Percentiles rank a stretch among this genome's conserved stretches.
Conservation (phyloP, 2,329 filamentous ascomycete genomes). For the Diaporthe sp. region DNA sequence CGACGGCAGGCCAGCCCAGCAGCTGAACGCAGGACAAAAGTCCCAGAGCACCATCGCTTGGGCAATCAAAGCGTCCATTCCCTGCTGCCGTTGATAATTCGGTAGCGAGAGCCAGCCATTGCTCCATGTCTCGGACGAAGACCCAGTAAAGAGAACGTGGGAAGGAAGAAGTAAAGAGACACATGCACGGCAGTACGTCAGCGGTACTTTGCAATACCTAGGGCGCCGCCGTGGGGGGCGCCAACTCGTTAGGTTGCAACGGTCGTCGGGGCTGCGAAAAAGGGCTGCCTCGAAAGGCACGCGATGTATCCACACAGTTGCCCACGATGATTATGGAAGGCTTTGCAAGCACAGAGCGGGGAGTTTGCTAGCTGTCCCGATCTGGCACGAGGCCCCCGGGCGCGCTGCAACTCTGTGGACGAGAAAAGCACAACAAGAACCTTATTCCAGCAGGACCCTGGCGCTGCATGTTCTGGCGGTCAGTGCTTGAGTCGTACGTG, state of each 20-base stretch:
- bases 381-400: conserved; percentile 26
- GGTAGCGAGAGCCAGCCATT: conserved; percentile 26
- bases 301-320: conserved; percentile 27
- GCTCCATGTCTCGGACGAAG: conserved; percentile 27
- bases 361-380: conserved; percentile 29
- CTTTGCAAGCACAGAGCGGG: conserved; percentile 30
- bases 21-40: conserved; percentile 22
- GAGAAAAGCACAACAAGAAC: conserved; percentile 26
- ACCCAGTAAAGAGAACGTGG: conserved; percentile 21
- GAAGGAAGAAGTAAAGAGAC: not conserved
- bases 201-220: not conserved
- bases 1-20: not conserved
- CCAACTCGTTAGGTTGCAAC: conserved; percentile 33
- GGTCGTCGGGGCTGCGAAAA: conserved; percentile 2
- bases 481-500: conserved; percentile 33
- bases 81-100: not conserved
- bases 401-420: conserved; percentile 15
- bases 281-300: conserved; percentile 4
- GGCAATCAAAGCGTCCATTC: conserved; percentile 5
- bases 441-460: conserved; percentile 34
- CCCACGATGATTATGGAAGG: conserved; percentile 22
- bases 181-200: conserved; percentile 10
- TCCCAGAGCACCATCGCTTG: conserved; percentile 6
- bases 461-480: conserved; percentile 22
- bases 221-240: conserved; percentile 10